These are phyloP conservation scores for Polychaeton citri DNA, from an alignment of 2,329 filamentous ascomycete species.

Conservation along the genomic window DNA sequence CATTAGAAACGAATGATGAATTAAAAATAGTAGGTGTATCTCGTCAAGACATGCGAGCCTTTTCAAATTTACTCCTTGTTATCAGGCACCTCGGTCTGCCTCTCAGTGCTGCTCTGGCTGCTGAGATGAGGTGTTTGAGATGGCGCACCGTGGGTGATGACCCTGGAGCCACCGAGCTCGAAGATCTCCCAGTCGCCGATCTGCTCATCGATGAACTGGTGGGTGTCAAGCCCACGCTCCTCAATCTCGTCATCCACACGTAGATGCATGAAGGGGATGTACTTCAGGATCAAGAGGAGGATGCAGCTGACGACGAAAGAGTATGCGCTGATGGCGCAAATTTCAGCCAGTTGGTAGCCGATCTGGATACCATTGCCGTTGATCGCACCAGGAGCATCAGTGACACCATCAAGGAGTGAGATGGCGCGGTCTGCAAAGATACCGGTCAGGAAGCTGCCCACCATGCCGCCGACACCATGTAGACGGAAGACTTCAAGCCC, in stretches of 20 bases:
- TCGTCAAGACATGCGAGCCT: neutral
- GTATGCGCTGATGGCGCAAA: slow-evolving; percentile 40
- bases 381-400: slow-evolving; percentile 35
- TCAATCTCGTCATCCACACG: slow-evolving; percentile 42
- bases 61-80: slow-evolving; percentile 1
- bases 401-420: slow-evolving; percentile 37
- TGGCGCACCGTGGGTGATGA: neutral
- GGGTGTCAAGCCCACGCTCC: slow-evolving; percentile 40
- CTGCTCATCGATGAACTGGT: slow-evolving; percentile 45
- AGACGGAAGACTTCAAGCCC: slow-evolving; percentile 48
- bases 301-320: slow-evolving; percentile 40
- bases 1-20: neutral
- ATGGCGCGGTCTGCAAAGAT: slow-evolving; percentile 40
- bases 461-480: slow-evolving; percentile 44
- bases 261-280: slow-evolving; percentile 40
- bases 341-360: slow-evolving; percentile 43
- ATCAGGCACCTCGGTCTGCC: neutral
- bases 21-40: neutral
- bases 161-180: slow-evolving; percentile 2
- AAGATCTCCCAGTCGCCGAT: slow-evolving; percentile 27
- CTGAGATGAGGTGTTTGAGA: neutral
- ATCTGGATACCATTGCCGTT: slow-evolving; percentile 44
- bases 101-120: neutral
- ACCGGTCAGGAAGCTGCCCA: slow-evolving; percentile 44
- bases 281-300: slow-evolving; percentile 40